A percentile compares a stretch with the other conserved stretches of the same genome.
phyloP scores from a whole-genome alignment of 331 rosid genomes.

The Telfairia occidentalis region DNA sequence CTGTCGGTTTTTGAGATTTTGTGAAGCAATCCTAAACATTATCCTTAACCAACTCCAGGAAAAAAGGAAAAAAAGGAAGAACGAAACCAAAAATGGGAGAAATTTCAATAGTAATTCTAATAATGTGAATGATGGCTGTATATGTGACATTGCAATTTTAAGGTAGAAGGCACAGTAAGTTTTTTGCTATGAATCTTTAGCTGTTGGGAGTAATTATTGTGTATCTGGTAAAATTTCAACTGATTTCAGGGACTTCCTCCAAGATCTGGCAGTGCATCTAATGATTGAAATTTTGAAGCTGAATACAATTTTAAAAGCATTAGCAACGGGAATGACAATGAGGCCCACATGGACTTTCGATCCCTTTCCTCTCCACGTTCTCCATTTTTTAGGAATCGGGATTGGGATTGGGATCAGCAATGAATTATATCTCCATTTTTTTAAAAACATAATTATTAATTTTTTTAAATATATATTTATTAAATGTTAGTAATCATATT shows the following conservation, averaged over 20 bases:
- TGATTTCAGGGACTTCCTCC: slow-evolving; percentile 81
- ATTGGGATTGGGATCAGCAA: too few relatives aligned
- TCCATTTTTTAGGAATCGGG: not conserved
- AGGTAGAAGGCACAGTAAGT: not conserved
- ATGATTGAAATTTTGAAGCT: slow-evolving; percentile 24
- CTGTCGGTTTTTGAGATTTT: too few relatives aligned
- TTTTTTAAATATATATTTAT: too few relatives aligned
- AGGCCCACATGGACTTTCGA: not conserved
- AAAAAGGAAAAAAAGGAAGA: not conserved
- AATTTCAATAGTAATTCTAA: not conserved
- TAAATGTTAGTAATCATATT: too few relatives aligned
- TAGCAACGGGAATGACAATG: not conserved
- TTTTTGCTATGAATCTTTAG: not conserved
- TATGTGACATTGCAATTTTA: not conserved
- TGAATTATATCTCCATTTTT: too few relatives aligned
- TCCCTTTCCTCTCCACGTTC: not conserved
- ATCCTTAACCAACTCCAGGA: not conserved
- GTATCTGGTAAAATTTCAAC: not conserved
- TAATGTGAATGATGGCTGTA: not conserved
- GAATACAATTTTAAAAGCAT: not conserved
- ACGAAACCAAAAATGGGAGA: not conserved
- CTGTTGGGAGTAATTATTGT: slow-evolving; percentile 10
- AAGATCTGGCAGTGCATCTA: slow-evolving; percentile 72
- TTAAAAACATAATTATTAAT: too few relatives aligned
- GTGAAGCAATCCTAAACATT: not conserved